Evolutionary conservation across 441 rosid genomes (phyloP).

Genomic region (Mallotus repandus): DNA sequence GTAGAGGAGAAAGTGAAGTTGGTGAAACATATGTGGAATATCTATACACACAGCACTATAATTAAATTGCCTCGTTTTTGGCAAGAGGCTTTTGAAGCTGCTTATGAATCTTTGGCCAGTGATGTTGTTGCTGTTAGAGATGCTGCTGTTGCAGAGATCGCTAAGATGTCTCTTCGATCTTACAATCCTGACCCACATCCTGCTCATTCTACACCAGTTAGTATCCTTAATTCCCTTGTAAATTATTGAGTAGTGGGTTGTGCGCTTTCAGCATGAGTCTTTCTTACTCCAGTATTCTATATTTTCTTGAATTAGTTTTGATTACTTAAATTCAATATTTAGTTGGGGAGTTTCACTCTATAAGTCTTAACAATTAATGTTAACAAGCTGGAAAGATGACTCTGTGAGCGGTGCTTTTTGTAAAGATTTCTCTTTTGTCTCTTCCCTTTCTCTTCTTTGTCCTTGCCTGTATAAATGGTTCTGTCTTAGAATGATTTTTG

Average conservation of each 20-base stretch:
- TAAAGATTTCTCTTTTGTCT: too few relatives aligned
- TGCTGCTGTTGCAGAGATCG: slow-evolving; percentile 70
- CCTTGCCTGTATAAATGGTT: too few relatives aligned
- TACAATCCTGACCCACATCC: slow-evolving; percentile 48
- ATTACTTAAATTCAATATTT: too few relatives aligned
- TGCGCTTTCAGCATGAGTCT: too few relatives aligned
- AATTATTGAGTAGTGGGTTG: too few relatives aligned
- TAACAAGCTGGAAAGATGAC: too few relatives aligned
- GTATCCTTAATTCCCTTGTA: neutral
- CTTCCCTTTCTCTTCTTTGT: too few relatives aligned
- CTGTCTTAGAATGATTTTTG: neutral
- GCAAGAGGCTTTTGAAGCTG: slow-evolving; percentile 86
- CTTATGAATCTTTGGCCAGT: slow-evolving; percentile 70
- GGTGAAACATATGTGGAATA: slow-evolving; percentile 93
- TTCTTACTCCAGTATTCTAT: too few relatives aligned
- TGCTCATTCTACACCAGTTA: slow-evolving; percentile 36
- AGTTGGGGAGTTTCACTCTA: too few relatives aligned
- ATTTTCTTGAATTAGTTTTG: too few relatives aligned
- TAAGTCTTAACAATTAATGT: too few relatives aligned
- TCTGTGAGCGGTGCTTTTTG: too few relatives aligned
- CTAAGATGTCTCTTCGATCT: slow-evolving; percentile 63
- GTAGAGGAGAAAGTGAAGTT: slow-evolving; percentile 85
- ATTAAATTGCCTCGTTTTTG: slow-evolving; percentile 70
- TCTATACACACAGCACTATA: slow-evolving; percentile 63
- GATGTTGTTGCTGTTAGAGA: slow-evolving; percentile 59